Conservation (phyloP, 768 basidiomycete species). For the Suillus subaureus region DNA sequence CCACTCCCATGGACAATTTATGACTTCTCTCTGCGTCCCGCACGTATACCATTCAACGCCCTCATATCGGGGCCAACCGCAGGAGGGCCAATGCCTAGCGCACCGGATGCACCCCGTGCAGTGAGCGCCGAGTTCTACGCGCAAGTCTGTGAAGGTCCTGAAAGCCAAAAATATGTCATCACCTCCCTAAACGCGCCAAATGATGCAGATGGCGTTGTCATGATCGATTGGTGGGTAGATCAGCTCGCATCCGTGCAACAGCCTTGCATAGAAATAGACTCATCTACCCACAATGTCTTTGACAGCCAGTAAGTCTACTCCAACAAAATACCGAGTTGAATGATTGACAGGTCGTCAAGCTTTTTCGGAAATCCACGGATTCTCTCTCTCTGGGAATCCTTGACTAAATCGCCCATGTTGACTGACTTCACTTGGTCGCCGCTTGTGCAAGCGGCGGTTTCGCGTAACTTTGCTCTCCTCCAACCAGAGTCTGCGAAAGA, state of each 20-base stretch:
- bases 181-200: conserved; percentile 38
- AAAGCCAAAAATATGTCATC: conserved; percentile 33
- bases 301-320: conserved; percentile 46
- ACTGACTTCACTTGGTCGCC: conserved; percentile 55
- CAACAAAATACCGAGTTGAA: neutral
- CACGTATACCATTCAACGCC: conserved; percentile 57
- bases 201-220: conserved; percentile 40
- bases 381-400: conserved; percentile 44
- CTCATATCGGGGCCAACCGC: conserved; percentile 59
- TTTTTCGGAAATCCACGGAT: conserved; percentile 47
- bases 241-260: conserved; percentile 38
- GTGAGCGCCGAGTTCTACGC: conserved; percentile 54
- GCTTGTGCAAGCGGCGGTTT: conserved; percentile 50
- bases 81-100: conserved; percentile 42
- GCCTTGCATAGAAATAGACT: conserved; percentile 48
- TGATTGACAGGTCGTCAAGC: conserved; percentile 27
- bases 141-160: conserved; percentile 42
- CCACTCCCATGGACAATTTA: conserved; percentile 58
- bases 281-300: conserved; percentile 43
- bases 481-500: conserved; percentile 34
- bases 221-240: conserved; percentile 54
- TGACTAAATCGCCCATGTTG: conserved; percentile 52
- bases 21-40: conserved; percentile 52
- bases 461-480: conserved; percentile 48
- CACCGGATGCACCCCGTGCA: conserved; percentile 33